phyloP scores from a whole-genome alignment of 257 asterid species.

The Linaria vulgaris region DNA sequence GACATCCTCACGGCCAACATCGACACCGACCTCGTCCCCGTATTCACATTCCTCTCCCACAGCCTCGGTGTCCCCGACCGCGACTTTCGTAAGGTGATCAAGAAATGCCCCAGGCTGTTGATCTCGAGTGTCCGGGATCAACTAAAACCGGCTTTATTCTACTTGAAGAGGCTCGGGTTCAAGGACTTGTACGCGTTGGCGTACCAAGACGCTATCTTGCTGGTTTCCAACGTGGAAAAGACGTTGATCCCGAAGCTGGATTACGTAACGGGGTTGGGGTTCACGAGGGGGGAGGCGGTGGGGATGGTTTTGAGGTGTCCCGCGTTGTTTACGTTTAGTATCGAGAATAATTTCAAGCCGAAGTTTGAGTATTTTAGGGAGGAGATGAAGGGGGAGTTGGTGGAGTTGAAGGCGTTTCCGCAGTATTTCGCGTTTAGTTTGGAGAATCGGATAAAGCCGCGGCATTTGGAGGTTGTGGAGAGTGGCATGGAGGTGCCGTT shows the following conservation, averaged over 20 bases:
- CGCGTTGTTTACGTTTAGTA: constrained; percentile 69
- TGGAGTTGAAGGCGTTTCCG: constrained; percentile 68
- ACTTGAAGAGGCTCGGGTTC: constrained; percentile 70
- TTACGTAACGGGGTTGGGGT: constrained; percentile 55
- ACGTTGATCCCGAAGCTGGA: constrained; percentile 79
- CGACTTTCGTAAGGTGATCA: constrained; percentile 57
- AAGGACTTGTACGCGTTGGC: constrained; percentile 52
- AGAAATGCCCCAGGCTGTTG: constrained; percentile 73
- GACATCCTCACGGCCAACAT: constrained; percentile 66
- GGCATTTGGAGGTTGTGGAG: constrained; percentile 53
- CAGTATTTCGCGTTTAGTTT: constrained; percentile 82
- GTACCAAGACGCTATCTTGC: constrained; percentile 64
- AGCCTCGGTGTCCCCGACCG: constrained; percentile 65
- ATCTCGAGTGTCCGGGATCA: constrained; percentile 67
- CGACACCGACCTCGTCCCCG: constrained; percentile 54
- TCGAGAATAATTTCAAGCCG: constrained; percentile 81
- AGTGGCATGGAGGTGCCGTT: constrained; percentile 51
- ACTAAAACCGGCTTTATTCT: constrained; percentile 79
- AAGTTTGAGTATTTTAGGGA: constrained; percentile 59
- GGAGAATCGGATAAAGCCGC: constrained; percentile 78
- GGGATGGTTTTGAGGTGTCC: constrained; percentile 84
- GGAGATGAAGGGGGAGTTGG: constrained; percentile 62
- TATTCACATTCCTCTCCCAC: constrained; percentile 61
- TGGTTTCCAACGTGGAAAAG: constrained; percentile 78
- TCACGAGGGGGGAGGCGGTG: constrained; percentile 50